Base-by-base conservation (phyloP, 2,329 filamentous ascomycete species). In the Lecanoromycetidae sp. region DNA sequence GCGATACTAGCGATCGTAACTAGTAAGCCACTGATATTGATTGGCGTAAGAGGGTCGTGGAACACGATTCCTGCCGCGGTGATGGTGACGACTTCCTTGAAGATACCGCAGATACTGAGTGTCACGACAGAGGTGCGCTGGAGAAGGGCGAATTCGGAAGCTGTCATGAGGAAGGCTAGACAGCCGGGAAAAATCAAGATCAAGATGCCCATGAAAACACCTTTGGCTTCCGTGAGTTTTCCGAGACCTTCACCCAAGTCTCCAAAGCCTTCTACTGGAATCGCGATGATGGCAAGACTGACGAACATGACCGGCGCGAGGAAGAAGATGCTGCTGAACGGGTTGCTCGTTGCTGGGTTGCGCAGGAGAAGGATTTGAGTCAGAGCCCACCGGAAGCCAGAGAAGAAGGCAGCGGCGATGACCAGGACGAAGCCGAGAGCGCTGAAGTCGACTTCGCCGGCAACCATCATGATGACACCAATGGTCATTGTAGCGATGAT, bases 31-130 rank as follows among this genome's bases (percentile, higher is more conserved):
- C 83, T 76, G 8, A 95, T 70, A 63, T 98, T 98, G 69, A 98
- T 78, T 0, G 81, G 71, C 0, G 88, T 95, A 37, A 98, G 76
- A 40, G 76, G 77, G 61, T 98, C 91, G 57, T 91, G 77, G 69
- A 95, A 98, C 3, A 94, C 79, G 23, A 93, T 63, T 7, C 87
- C 84, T 0, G 90, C 90, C 1, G 87, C 87, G 33, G 79, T 82
- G 58, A 98, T 96, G 12, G 91, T 98, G 46, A 98, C 81, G 33
- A 96, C 91, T 68, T 98, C 91, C 64, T 98, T 98, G 73, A 98
- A 96, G 52, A 98, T 96, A 52, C 91, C 91, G 53, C 88, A 94
- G 57, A 98, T 95, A 43, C 84, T 93, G 37, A 98, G 74, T 0
- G 91, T 96, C 43, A 98, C 91, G 44, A 98, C 91, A 1, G 85